Evolutionary conservation across 2,329 filamentous ascomycete species (phyloP), one percentile per base, ranked within the genome.

Genomic region (Pseudogymnoascus sp.): DNA sequence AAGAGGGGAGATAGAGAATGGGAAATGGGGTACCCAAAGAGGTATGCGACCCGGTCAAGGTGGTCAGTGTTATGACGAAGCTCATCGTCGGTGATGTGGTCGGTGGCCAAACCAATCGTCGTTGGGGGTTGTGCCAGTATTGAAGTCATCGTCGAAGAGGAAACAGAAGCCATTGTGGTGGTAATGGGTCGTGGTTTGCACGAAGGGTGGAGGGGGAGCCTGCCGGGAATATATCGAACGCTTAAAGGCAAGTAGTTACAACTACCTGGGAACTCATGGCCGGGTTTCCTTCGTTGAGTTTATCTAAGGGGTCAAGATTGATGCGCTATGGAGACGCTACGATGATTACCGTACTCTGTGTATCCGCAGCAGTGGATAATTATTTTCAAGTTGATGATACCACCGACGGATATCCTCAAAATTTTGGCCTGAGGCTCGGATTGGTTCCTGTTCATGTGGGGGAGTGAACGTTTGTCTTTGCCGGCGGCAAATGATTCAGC

Each of bases 21-120:
- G 4, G 80, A 71, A 66, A 86, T 77, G 65, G 84, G 83, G 68
- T 81, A 77, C 65, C 83, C 83, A 67, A 85, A 85, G 26, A 86
- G 79, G 69, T 82, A 84, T 19, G 50, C 26, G 50, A 33, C 50
- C 60, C 80, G 50, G 26, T 57, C 50, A 15, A 57, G 50, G 50
- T 21, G 26, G 28, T 57, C 28, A 28, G 50, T 33, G 28, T 57
- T 33, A 21, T 57, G 50, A n/a, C 28, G 50, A 57, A 28, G 50
- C 7, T 57, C 50, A 57, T 57, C 50, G 26, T 57, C 26, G 50
- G n/a, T 57, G 50, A 57, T 33, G 28, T 57, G 50, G 17, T 33
- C 28, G 33, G 50, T 19, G 50, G 50, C 17, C 10, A 57, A 19
- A 19, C 50, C n/a, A 19, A 57, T 57, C 50, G 47, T 5, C 15